Percentiles rank a stretch among this genome's conserved stretches.
These are phyloP conservation scores for Bertia moriformis DNA, from an alignment of 2,329 filamentous ascomycete genomes.

Conservation along the genomic window DNA sequence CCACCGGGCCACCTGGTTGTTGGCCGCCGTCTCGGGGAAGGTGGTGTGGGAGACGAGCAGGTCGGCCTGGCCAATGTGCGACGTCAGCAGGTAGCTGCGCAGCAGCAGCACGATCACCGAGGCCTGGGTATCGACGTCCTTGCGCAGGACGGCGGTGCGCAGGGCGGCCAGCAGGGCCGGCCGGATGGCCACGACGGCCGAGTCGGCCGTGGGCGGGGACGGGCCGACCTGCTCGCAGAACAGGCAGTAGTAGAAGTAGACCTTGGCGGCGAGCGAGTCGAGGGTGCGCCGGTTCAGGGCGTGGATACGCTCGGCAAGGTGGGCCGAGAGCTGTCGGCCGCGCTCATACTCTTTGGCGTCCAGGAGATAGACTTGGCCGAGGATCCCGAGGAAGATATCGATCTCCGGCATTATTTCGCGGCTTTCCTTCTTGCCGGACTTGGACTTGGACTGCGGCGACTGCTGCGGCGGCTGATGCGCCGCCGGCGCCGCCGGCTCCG, in stretches of 20 bases:
- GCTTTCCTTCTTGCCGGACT: constrained; percentile 31
- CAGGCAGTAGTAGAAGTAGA: constrained; percentile 94
- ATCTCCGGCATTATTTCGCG: constrained; percentile 77
- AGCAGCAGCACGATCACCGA: constrained; percentile 88
- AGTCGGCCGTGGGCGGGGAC: constrained; percentile 75
- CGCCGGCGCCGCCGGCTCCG: constrained; percentile 28
- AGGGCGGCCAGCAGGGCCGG: constrained; percentile 76
- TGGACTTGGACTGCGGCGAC: constrained; percentile 40
- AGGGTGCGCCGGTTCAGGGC: constrained; percentile 82
- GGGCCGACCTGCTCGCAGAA: constrained; percentile 87
- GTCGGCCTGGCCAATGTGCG: constrained; percentile 93
- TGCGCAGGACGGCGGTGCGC: constrained; percentile 82
- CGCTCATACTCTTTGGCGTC: constrained; percentile 70
- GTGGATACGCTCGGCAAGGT: constrained; percentile 72
- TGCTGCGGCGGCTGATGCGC: constrained; percentile 34
- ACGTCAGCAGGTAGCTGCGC: constrained; percentile 88
- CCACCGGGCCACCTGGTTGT: constrained; percentile 95
- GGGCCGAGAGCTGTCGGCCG: constrained; percentile 71
- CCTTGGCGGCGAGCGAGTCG: constrained; percentile 84
- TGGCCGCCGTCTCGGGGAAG: constrained; percentile 85
- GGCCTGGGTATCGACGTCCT: constrained; percentile 94
- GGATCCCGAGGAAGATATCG: constrained; percentile 75
- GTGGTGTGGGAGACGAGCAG: constrained; percentile 88
- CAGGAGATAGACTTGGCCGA: constrained; percentile 75
- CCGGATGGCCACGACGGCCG: constrained; percentile 73